Base-by-base conservation (phyloP, 257 asterid genomes). In the Mitragyna speciosa region DNA sequence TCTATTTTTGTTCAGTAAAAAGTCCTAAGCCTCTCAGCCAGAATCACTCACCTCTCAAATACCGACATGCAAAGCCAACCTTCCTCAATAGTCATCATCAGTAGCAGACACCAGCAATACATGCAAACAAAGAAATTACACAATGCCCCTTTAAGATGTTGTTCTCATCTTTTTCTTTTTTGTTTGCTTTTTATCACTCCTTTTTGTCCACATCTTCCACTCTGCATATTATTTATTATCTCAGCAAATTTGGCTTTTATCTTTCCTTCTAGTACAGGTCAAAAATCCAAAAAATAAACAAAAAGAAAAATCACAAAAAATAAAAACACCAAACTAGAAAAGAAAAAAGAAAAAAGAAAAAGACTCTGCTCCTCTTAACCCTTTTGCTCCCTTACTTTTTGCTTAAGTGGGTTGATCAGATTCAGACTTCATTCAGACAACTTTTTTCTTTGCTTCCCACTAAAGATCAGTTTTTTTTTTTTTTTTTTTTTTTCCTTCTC, bases 31-130 rank as follows among this genome's bases (percentile, higher is more conserved):
- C 47, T 59, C 72, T 70, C 77, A 52, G 79, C 54, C 84, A 85
- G 85, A 87, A 87, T 83, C 83, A 73, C 77, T 77, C 82, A 51
- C 79, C 68, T 84, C 81, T 52, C 66, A 20, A 82, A 78, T 83
- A 84, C 90, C 86, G 91, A 91, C 92, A 86, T 67, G 88, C 79
- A 82, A 76, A 72, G 78, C 78, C 66, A 45, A 20, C 77, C 85
- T 36, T 36, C 41, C 2, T 86, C 92, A 83, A 70, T 84, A 77
- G 94, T 86, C 91, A 74, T 84, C 89, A 85, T 81, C 87, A 86
- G 78, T 39, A 78, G 80, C 72, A 82, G 77, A 73, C 83, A 45
- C 11, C 49, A 78, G 65, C 51, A 75, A 84, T 83, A 84, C 80
- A 90, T 79, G 79, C 89, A 86, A 78, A 90, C 87, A 85, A 86